These are phyloP conservation scores for Beauveria medogensis DNA, from an alignment of 2,329 filamentous ascomycete species.

Conservation along the genomic window DNA sequence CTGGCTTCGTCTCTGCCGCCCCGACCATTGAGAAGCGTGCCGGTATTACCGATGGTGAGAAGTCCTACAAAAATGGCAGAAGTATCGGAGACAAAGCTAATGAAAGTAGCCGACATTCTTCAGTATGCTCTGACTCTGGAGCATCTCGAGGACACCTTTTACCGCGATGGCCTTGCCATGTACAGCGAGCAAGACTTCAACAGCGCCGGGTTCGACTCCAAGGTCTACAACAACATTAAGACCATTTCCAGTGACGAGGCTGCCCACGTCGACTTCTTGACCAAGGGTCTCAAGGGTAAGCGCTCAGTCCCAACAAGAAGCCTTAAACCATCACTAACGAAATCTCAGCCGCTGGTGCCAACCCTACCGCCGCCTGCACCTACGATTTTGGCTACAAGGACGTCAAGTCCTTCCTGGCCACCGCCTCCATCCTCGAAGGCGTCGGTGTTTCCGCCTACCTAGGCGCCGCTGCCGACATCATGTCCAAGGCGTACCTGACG, in stretches of 20 bases:
- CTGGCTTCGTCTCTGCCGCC: slow-evolving; percentile 12
- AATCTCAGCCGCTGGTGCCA: slow-evolving; percentile 53
- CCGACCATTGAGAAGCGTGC: slow-evolving; percentile 13
- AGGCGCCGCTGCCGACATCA: slow-evolving; percentile 59
- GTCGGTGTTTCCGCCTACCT: slow-evolving; percentile 68
- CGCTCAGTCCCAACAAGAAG: slow-evolving; percentile 24
- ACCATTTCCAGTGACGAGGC: slow-evolving; percentile 55
- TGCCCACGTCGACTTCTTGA: slow-evolving; percentile 29
- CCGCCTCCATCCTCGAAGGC: slow-evolving; percentile 62
- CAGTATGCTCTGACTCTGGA: slow-evolving; percentile 57
- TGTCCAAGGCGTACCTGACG: slow-evolving; percentile 50
- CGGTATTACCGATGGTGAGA: slow-evolving; percentile 15
- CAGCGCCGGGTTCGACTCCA: slow-evolving; percentile 48
- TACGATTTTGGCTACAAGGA: slow-evolving; percentile 67
- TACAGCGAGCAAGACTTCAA: slow-evolving; percentile 58
- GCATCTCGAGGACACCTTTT: slow-evolving; percentile 66
- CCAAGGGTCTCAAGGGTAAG: slow-evolving; percentile 15
- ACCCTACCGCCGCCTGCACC: slow-evolving; percentile 59
- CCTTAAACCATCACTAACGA: slow-evolving; percentile 27
- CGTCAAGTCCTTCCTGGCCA: slow-evolving; percentile 58
- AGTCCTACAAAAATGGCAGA: background rate
- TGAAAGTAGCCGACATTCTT: slow-evolving; percentile 12
- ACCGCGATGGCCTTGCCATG: slow-evolving; percentile 60
- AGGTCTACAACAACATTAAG: slow-evolving; percentile 52
- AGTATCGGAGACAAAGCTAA: background rate